These are phyloP conservation scores for Litsea cubeba DNA, from an alignment of 164 flowering plant genomes.

Conservation along the genomic window DNA sequence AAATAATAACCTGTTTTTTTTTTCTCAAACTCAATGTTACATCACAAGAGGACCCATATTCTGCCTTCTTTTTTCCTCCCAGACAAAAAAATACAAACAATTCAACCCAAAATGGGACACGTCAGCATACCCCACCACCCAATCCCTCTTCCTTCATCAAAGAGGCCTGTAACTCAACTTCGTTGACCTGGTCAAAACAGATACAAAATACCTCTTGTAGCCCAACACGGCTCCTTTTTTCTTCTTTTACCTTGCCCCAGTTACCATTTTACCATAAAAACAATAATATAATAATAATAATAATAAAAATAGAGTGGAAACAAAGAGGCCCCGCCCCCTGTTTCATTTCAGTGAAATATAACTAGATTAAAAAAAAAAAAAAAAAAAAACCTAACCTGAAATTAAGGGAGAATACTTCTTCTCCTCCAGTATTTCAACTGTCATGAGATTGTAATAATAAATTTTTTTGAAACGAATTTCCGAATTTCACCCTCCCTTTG, in stretches of 20 bases:
- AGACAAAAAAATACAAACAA: neutral
- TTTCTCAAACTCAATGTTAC: slow-evolving; percentile 2
- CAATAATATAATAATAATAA: neutral
- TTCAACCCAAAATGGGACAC: slow-evolving; percentile 7
- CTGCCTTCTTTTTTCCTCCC: neutral
- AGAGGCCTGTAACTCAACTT: neutral
- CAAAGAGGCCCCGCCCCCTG: neutral
- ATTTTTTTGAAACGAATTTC: slow-evolving; percentile 11
- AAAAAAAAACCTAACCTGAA: slow-evolving; percentile 7
- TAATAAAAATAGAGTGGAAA: neutral
- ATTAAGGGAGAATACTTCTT: slow-evolving; percentile 18
- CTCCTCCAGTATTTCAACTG: slow-evolving; percentile 5
- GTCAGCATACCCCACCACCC: neutral
- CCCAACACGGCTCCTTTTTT: neutral
- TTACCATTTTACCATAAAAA: neutral
- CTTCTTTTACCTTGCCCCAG: neutral
- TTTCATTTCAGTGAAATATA: neutral
- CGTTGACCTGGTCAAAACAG: slow-evolving; percentile 2
- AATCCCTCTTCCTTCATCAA: neutral
- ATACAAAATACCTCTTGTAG: neutral
- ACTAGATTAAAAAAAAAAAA: slow-evolving; percentile 1
- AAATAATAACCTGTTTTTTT: neutral
- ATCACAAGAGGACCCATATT: slow-evolving; percentile 5
- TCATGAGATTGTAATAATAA: slow-evolving; percentile 8
- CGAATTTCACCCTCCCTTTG: slow-evolving; percentile 6